Conservation (phyloP, 139 green algal species). For the Mychonastes homosphaera region DNA sequence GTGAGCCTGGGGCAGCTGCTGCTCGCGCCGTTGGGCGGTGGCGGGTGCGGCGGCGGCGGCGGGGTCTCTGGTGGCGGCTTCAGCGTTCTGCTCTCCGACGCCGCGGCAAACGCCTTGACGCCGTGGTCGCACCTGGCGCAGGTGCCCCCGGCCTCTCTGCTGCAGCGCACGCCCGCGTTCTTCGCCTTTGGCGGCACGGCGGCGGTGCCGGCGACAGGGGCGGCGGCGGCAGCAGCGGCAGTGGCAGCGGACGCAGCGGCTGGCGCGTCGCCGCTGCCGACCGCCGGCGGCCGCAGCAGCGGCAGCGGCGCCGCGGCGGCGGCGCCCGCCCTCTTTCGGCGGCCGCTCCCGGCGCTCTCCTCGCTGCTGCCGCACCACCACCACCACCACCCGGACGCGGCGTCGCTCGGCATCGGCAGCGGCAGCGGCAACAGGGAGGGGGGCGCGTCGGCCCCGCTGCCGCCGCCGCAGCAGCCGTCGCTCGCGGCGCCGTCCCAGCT, state of each 20-base stretch:
- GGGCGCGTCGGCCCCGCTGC: background rate
- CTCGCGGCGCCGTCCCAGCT: background rate
- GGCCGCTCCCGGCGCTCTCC: background rate
- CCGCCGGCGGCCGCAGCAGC: background rate
- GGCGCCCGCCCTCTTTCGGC: background rate
- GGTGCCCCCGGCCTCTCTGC: background rate
- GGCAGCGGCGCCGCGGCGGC: background rate
- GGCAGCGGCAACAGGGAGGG: conserved; percentile 8
- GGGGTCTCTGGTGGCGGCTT: too few species aligned
- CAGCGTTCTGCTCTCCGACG: too few species aligned
- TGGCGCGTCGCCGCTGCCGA: background rate
- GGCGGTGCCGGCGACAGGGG: conserved; percentile 5
- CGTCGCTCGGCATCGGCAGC: background rate
- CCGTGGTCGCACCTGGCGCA: background rate
- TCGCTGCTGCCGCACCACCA: background rate
- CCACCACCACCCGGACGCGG: background rate
- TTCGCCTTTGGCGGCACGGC: background rate
- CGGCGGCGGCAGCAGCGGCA: conserved; percentile 7
- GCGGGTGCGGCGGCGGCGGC: too few species aligned
- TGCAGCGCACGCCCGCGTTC: background rate
- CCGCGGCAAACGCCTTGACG: too few species aligned
- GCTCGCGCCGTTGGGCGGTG: too few species aligned
- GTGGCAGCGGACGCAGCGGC: conserved; percentile 6
- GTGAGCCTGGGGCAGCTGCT: too few species aligned
- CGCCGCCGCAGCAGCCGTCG: conserved; percentile 6